Percentiles rank a stretch among this genome's conserved stretches.
These are phyloP conservation scores for Solanum virginianum DNA, from an alignment of 257 asterid species.

Conservation along the genomic window DNA sequence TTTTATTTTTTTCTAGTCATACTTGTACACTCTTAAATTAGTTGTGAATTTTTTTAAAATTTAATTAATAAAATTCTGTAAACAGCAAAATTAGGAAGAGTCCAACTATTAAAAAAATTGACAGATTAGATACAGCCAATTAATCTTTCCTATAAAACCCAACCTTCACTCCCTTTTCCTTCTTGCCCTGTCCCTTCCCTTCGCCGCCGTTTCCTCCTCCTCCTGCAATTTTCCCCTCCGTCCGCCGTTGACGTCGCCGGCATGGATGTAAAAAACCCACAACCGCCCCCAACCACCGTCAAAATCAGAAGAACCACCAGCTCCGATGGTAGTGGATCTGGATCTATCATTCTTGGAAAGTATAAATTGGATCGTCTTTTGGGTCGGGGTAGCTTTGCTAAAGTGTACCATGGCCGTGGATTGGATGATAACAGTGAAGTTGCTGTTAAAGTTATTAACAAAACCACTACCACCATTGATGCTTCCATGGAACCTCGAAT, in stretches of 20 bases:
- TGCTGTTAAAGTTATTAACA: conserved; percentile 67
- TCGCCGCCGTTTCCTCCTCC: background rate
- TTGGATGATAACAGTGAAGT: conserved; percentile 22
- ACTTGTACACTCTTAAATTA: background rate
- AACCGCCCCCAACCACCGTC: conserved; percentile 9
- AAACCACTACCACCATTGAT: conserved; percentile 20
- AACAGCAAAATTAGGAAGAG: background rate
- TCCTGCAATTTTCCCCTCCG: background rate
- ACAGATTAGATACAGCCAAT: conserved; percentile 6
- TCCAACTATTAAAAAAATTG: background rate
- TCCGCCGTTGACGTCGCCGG: background rate
- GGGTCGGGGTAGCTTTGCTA: conserved; percentile 95
- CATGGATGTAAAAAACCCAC: conserved; percentile 24
- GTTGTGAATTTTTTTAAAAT: background rate
- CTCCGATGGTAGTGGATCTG: conserved; percentile 34
- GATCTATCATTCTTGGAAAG: conserved; percentile 54
- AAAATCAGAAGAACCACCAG: conserved; percentile 32
- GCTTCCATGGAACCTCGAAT: conserved; percentile 64
- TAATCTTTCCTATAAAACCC: background rate
- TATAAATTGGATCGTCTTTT: conserved; percentile 60
- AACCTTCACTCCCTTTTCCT: background rate
- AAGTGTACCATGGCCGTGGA: conserved; percentile 50
- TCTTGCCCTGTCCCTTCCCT: background rate
- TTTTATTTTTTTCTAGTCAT: background rate
- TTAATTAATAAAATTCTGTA: background rate